A percentile compares a stretch with the other conserved stretches of the same genome.
Evolutionary conservation across 2,329 filamentous ascomycete genomes (phyloP).

Genomic region (Pseudogymnoascus sp.): DNA sequence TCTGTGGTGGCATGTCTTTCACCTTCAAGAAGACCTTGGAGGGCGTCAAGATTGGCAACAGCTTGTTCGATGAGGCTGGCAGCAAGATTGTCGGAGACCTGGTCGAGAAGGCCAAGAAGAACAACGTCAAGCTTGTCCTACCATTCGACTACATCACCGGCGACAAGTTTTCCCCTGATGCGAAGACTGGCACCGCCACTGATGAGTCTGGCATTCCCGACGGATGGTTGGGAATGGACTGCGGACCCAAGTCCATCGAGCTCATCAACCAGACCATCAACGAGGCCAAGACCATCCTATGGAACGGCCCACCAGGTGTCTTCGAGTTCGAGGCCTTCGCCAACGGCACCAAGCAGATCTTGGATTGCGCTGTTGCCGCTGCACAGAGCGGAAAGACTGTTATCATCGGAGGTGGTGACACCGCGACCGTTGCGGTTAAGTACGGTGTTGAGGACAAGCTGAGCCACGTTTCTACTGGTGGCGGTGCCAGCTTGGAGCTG

Average conservation of each 20-base stretch:
- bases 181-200: conserved; percentile 71
- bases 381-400: conserved; percentile 84
- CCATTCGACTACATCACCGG: conserved; percentile 94
- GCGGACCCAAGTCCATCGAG: conserved; percentile 79
- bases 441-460: conserved; percentile 94
- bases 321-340: conserved; percentile 97
- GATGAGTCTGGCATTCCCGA: conserved; percentile 88
- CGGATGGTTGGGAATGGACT: conserved; percentile 97
- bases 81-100: conserved; percentile 84
- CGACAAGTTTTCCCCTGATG: conserved; percentile 87
- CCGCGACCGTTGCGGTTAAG: conserved; percentile 94
- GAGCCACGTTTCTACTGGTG: conserved; percentile 95
- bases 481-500: conserved; percentile 90
- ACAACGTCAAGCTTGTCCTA: conserved; percentile 90
- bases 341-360: conserved; percentile 81
- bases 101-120: conserved; percentile 91
- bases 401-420: conserved; percentile 98
- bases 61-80: conserved; percentile 87
- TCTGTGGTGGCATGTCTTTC: conserved; percentile 98
- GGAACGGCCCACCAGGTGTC: conserved; percentile 96
- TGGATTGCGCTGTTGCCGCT: conserved; percentile 80
- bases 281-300: conserved; percentile 91
- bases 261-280: conserved; percentile 82
- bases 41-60: conserved; percentile 81
- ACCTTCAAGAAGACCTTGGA: conserved; percentile 99